Percentiles rank a stretch among this genome's conserved stretches.
phyloP scores from a whole-genome alignment of 1,284 basidiomycete genomes.

The Hymenochaete sp. region DNA sequence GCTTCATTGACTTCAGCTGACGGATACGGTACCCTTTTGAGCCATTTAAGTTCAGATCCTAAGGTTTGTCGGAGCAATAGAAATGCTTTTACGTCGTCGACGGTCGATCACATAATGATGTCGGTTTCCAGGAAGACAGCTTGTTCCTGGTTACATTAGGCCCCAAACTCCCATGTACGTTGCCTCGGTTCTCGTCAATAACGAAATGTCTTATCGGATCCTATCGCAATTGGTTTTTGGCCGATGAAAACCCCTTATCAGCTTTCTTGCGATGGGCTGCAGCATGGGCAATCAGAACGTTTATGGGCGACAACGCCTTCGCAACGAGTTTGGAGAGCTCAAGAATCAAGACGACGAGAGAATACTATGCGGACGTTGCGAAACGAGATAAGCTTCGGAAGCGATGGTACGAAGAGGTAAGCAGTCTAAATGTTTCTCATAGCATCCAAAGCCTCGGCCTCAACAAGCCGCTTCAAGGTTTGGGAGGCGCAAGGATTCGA shows the following conservation, averaged over 20 bases:
- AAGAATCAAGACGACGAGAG: conserved; percentile 43
- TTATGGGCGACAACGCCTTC: conserved; percentile 52
- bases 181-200: background rate
- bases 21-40: conserved; percentile 64
- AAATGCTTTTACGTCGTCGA: conserved; percentile 10
- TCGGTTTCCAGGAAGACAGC: conserved; percentile 38
- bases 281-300: conserved; percentile 38
- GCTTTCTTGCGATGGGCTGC: conserved; percentile 44
- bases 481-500: conserved; percentile 69
- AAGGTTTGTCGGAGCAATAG: too few species aligned
- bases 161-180: conserved; percentile 48
- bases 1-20: conserved; percentile 65
- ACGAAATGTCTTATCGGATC: background rate
- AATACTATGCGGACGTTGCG: conserved; percentile 44
- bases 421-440: conserved; percentile 16
- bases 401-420: conserved; percentile 51
- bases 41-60: conserved; percentile 62
- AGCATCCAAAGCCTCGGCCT: background rate
- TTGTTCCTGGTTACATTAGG: conserved; percentile 53
- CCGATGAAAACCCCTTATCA: conserved; percentile 21
- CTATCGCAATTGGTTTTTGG: background rate
- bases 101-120: background rate
- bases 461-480: conserved; percentile 34
- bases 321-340: conserved; percentile 37
- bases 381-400: conserved; percentile 43